These are phyloP conservation scores for Pezicula rhizophila DNA, from an alignment of 2,329 filamentous ascomycete species.

Conservation along the genomic window DNA sequence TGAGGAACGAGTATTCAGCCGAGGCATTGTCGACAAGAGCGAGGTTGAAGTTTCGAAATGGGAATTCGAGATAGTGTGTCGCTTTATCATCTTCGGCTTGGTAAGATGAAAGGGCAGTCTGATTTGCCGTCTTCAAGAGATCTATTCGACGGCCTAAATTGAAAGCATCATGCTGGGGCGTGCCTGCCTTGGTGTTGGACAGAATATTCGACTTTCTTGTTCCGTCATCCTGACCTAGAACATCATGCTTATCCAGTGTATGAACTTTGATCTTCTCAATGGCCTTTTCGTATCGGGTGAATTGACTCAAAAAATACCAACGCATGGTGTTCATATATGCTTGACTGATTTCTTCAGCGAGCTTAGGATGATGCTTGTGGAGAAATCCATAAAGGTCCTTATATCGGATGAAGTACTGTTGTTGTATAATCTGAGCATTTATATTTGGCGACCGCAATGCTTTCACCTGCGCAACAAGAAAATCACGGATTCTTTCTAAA, in stretches of 20 bases:
- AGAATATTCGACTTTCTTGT: conserved; percentile 57
- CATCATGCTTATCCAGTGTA: conserved; percentile 73
- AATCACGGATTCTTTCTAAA: conserved; percentile 89
- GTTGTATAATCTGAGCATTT: conserved; percentile 94
- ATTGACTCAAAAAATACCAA: conserved; percentile 95
- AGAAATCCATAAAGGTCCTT: conserved; percentile 86
- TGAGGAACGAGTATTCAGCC: conserved; percentile 90
- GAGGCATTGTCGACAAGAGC: conserved; percentile 90
- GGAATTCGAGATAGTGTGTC: conserved; percentile 80
- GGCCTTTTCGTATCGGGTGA: conserved; percentile 78
- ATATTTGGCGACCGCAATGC: conserved; percentile 90
- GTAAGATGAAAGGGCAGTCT: conserved; percentile 77
- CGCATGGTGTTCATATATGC: conserved; percentile 98
- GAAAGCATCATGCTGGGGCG: conserved; percentile 76
- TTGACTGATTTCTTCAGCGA: conserved; percentile 83
- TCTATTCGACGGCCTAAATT: conserved; percentile 83
- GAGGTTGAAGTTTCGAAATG: conserved; percentile 92
- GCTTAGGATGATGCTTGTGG: conserved; percentile 70
- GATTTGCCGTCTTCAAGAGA: conserved; percentile 66
- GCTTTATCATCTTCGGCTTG: conserved; percentile 84
- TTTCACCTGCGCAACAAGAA: conserved; percentile 90
- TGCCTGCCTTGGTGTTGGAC: conserved; percentile 43
- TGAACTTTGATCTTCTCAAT: conserved; percentile 82
- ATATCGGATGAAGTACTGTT: conserved; percentile 82
- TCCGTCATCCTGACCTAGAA: conserved; percentile 72